A percentile compares a stretch with the other conserved stretches of the same genome.
phyloP scores from a whole-genome alignment of 2,329 filamentous ascomycete species.

The Sodiomyces alkalinus region DNA sequence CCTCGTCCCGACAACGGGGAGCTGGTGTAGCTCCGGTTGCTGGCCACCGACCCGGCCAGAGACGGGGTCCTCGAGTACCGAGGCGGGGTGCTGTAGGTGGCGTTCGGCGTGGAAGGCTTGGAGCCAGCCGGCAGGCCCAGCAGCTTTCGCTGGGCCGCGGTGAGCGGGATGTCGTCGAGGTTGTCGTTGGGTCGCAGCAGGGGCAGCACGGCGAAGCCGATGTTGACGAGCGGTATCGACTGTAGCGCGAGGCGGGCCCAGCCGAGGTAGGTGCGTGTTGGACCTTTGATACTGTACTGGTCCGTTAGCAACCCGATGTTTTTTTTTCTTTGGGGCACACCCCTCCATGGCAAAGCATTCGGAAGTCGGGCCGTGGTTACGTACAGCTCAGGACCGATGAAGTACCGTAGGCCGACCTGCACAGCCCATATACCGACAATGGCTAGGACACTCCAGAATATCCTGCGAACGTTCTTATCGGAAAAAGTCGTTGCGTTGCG shows the following conservation, averaged over 20 bases:
- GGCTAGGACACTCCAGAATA: slow-evolving; percentile 51
- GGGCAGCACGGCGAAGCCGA: slow-evolving; percentile 54
- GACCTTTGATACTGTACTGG: slow-evolving; percentile 3
- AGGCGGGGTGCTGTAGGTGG: slow-evolving; percentile 66
- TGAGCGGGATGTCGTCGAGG: slow-evolving; percentile 78
- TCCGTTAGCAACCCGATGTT: slow-evolving; percentile 1
- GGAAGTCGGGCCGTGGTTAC: too few relatives aligned
- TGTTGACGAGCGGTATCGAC: slow-evolving; percentile 52
- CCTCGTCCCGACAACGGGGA: slow-evolving; percentile 43
- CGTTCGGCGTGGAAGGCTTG: slow-evolving; percentile 47
- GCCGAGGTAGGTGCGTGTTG: slow-evolving; percentile 16
- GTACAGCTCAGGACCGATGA: slow-evolving; percentile 23
- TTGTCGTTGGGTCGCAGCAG: slow-evolving; percentile 60
- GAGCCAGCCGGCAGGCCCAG: slow-evolving; percentile 63
- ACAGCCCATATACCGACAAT: slow-evolving; percentile 21
- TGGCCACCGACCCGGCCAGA: slow-evolving; percentile 44
- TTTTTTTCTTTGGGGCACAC: not conserved
- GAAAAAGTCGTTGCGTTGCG: slow-evolving; percentile 68
- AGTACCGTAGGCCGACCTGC: slow-evolving; percentile 18
- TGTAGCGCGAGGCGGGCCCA: slow-evolving; percentile 34
- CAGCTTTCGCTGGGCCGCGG: slow-evolving; percentile 71
- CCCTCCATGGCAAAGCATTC: too few relatives aligned
- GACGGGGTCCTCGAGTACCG: slow-evolving; percentile 68
- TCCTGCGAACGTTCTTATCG: slow-evolving; percentile 56
- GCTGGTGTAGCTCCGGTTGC: slow-evolving; percentile 37